A percentile compares a stretch with the other conserved stretches of the same genome.
Evolutionary conservation across 805 yeast genomes (phyloP).

Genomic region (Candida andamanensis): DNA sequence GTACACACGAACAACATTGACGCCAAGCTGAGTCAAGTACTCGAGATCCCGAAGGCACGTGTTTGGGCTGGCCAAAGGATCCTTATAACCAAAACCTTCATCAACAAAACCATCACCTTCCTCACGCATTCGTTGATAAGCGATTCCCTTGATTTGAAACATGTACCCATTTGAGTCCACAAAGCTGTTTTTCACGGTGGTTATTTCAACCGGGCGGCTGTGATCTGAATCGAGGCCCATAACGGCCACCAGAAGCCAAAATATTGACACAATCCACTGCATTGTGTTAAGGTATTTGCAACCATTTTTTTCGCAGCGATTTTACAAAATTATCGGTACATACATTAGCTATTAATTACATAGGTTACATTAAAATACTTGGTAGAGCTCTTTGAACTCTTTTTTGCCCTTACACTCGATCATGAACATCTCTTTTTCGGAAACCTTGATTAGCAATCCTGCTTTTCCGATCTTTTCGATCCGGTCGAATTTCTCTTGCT

Average conservation of each 20-base stretch:
- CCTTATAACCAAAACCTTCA: constrained; percentile 38
- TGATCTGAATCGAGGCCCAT: too few species aligned
- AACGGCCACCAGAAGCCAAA: neutral
- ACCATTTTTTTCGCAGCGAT: constrained; percentile 4
- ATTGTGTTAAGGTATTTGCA: neutral
- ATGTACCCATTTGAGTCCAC: constrained; percentile 70
- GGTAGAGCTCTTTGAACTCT: constrained; percentile 24
- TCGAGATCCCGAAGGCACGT: constrained; percentile 81
- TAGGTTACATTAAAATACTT: constrained; percentile 12
- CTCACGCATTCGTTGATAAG: constrained; percentile 72
- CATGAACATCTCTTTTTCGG: constrained; percentile 31
- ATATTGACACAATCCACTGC: neutral
- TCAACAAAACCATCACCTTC: constrained; percentile 24
- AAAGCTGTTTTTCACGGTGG: constrained; percentile 42
- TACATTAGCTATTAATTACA: neutral
- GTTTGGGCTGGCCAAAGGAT: constrained; percentile 69
- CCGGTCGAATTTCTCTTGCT: constrained; percentile 22
- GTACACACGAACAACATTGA: constrained; percentile 82
- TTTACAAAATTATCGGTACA: constrained; percentile 1
- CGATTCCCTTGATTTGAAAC: constrained; percentile 83
- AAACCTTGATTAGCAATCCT: constrained; percentile 31
- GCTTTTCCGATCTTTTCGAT: constrained; percentile 40
- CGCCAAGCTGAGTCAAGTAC: constrained; percentile 58
- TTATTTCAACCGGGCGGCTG: neutral
- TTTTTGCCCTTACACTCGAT: constrained; percentile 41